A percentile compares a stretch with the other conserved stretches of the same genome.
These are phyloP conservation scores for Schizonepeta tenuifolia DNA, from an alignment of 257 asterid species.

Conservation along the genomic window DNA sequence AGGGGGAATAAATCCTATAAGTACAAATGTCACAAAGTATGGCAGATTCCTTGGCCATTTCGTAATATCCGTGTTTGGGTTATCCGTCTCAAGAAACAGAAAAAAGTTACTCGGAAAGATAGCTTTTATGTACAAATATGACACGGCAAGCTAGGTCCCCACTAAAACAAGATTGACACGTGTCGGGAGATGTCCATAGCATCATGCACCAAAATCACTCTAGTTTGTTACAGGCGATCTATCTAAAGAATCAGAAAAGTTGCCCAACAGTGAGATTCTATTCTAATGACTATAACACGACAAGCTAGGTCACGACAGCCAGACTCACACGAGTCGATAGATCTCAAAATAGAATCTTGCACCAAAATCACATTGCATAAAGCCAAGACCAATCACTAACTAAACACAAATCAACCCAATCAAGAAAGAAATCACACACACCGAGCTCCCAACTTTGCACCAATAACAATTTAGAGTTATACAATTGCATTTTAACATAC, in stretches of 20 bases:
- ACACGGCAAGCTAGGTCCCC: not conserved
- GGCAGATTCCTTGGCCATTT: not conserved
- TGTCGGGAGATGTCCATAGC: not conserved
- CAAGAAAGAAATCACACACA: conserved; percentile 20
- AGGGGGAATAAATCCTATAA: not conserved
- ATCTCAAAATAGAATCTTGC: not conserved
- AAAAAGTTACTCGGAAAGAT: not conserved
- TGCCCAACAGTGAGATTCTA: not conserved
- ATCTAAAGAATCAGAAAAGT: conserved; percentile 22
- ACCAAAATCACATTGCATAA: not conserved
- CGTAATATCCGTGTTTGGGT: not conserved
- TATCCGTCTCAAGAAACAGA: conserved; percentile 18
- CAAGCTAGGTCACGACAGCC: not conserved
- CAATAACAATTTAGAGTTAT: not conserved
- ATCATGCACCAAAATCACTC: conserved; percentile 10
- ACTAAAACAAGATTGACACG: not conserved
- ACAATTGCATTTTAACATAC: conserved; percentile 9
- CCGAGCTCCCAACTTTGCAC: conserved; percentile 1
- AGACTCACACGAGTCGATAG: not conserved
- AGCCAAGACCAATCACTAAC: conserved; percentile 7
- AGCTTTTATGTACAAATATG: not conserved
- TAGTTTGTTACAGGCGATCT: not conserved
- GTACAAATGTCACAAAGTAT: not conserved
- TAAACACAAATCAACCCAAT: conserved; percentile 8
- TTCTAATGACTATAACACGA: not conserved